Evolutionary conservation across 2,329 filamentous ascomycete genomes (phyloP), one percentile per base, ranked within the genome.

Genomic region (Paecilomyces formosus): DNA sequence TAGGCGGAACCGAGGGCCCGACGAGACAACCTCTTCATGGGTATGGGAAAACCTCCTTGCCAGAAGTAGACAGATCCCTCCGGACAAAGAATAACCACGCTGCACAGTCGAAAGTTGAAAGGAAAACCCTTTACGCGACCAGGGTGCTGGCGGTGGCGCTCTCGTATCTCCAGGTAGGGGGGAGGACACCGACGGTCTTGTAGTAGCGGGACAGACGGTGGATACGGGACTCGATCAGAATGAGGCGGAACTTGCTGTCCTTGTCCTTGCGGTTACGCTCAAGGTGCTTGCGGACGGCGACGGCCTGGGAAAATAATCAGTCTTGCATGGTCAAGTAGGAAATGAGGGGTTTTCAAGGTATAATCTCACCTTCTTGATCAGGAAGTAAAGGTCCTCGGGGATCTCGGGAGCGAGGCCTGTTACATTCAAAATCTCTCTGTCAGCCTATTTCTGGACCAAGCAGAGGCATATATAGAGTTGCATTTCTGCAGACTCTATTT

Each of bases 201-300:
- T 97, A 99, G 89, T 97, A 97, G 72, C 94, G 89, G 77, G 92
- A 94, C 71, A 99, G 89, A 84, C 94, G 93, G 89, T 99, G 94
- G 82, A 99, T 97, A 82, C 95, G 91, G 78, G 94, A 97, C 87
- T 99, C 94, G 82, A 99, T 96, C 73, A 99, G 89, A 93, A 99
- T 99, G 69, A 99, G 90, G 78, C 94, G 93, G 90, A 99, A 99
- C 87, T 99, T 99, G 85, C 88, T 90, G 86, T 99, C 94, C 86
- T 92, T 96, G 87, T 99, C 94, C 88, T 99, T 99, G 83, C 94
- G 93, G 89, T 99, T 99, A 82, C 91, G 91, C 88, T 97, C 92
- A 71, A 99, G 91, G 84, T 99, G 95, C 90, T 99, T 99, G 84
- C 94, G 93, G 84, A 99, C 94, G 77, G 92, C 89, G 73, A 97